Evolutionary conservation across 352 stramenopile genomes (phyloP).

Genomic region (Pythium rhizo-oryzae): DNA sequence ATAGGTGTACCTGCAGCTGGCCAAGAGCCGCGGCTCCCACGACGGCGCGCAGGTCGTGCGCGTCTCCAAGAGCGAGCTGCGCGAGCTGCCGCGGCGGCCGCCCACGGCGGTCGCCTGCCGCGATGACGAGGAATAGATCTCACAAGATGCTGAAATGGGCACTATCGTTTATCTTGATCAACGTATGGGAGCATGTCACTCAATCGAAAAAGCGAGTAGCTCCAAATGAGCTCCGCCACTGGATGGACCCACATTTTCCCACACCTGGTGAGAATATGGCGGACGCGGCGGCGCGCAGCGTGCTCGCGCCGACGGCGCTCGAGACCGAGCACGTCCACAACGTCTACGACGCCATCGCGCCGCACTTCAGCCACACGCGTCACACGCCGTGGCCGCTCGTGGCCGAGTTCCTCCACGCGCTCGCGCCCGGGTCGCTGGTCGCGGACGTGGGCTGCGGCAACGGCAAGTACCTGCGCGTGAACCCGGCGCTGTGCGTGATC

Average conservation of each 20-base stretch:
- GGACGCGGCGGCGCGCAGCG: constrained; percentile 8
- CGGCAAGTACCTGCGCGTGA: constrained; percentile 79
- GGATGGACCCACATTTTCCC: background rate
- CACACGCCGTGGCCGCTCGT: constrained; percentile 84
- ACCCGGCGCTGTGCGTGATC: constrained; percentile 63
- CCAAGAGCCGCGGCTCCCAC: constrained; percentile 40
- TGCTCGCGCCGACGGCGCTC: constrained; percentile 51
- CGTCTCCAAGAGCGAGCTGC: constrained; percentile 67
- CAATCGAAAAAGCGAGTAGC: background rate
- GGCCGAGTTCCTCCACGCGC: constrained; percentile 51
- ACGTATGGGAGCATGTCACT: background rate
- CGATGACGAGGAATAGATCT: background rate
- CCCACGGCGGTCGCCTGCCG: constrained; percentile 15
- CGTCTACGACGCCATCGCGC: constrained; percentile 84
- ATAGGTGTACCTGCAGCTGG: constrained; percentile 58
- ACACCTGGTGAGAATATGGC: background rate
- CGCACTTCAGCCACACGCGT: constrained; percentile 85
- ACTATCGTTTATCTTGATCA: background rate
- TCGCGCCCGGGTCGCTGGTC: constrained; percentile 57
- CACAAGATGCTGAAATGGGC: background rate
- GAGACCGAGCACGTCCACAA: constrained; percentile 84
- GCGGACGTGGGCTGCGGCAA: constrained; percentile 84
- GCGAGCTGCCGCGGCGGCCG: constrained; percentile 48
- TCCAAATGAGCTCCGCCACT: background rate
- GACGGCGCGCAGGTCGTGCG: constrained; percentile 49